Conservation (phyloP, 139 green algal species). For the Closterium sp. region DNA sequence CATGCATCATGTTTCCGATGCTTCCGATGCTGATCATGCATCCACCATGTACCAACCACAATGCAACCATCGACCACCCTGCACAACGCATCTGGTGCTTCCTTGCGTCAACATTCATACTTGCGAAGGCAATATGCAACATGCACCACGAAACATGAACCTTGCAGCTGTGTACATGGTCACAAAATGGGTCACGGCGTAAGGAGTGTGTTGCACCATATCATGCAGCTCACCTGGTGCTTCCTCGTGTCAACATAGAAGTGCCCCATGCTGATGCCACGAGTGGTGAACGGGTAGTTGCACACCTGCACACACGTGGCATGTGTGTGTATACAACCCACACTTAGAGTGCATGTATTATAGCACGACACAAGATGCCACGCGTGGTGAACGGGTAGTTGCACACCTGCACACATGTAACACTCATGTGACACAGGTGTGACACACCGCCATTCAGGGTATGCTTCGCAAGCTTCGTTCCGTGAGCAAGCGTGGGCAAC, state of each 20-base stretch:
- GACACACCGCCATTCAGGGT: neutral
- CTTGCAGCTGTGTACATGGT: neutral
- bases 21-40: too few species aligned
- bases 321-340: too few species aligned
- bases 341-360: too few species aligned
- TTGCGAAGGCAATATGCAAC: neutral
- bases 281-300: conserved; percentile 98
- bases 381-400: too few species aligned
- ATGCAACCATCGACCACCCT: too few species aligned
- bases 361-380: too few species aligned
- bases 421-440: neutral
- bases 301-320: conserved; percentile 63
- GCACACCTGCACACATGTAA: neutral
- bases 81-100: neutral
- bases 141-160: neutral
- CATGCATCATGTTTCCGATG: too few species aligned
- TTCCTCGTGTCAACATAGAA: conserved; percentile 80
- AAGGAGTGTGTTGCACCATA: neutral
- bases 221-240: conserved; percentile 70
- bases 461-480: too few species aligned
- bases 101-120: neutral
- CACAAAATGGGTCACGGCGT: too few species aligned
- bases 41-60: too few species aligned
- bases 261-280: conserved; percentile 95
- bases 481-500: too few species aligned